Conservation (phyloP, 2,329 filamentous ascomycete species). For the Blastomyces silverae region DNA sequence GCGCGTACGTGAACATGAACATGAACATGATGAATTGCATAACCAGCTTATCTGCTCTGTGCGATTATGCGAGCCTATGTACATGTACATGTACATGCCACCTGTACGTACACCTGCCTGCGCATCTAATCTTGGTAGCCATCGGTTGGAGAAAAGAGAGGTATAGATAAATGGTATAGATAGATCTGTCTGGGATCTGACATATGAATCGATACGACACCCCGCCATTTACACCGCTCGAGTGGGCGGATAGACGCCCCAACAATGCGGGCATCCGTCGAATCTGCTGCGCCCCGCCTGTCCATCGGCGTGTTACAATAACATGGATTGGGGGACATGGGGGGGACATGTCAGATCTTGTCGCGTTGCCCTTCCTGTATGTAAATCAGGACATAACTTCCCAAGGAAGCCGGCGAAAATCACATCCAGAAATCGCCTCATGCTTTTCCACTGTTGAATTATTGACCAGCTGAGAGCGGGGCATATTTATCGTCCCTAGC, state of each 20-base stretch:
- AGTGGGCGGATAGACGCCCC: not conserved
- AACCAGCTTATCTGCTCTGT: not conserved
- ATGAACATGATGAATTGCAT: not conserved
- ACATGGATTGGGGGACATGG: not conserved
- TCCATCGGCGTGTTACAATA: not conserved
- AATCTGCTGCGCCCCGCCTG: not conserved
- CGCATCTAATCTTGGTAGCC: not conserved
- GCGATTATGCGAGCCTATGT: not conserved
- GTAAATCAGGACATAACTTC: not conserved
- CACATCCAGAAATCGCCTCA: not conserved
- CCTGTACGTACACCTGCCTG: not conserved
- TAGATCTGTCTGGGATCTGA: not conserved
- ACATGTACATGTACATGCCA: too few species aligned
- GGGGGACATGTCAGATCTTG: not conserved
- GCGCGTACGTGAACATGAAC: not conserved
- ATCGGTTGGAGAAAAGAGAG: not conserved
- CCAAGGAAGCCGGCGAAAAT: not conserved
- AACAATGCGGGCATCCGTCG: not conserved
- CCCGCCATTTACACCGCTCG: not conserved
- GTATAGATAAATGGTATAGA: not conserved
- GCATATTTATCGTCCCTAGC: not conserved
- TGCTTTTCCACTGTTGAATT: not conserved
- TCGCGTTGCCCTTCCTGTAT: not conserved
- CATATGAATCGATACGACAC: not conserved
- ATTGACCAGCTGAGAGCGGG: not conserved